Evolutionary conservation across 1,139 yeast species (phyloP).

Genomic region (Geotrichum candidum): DNA sequence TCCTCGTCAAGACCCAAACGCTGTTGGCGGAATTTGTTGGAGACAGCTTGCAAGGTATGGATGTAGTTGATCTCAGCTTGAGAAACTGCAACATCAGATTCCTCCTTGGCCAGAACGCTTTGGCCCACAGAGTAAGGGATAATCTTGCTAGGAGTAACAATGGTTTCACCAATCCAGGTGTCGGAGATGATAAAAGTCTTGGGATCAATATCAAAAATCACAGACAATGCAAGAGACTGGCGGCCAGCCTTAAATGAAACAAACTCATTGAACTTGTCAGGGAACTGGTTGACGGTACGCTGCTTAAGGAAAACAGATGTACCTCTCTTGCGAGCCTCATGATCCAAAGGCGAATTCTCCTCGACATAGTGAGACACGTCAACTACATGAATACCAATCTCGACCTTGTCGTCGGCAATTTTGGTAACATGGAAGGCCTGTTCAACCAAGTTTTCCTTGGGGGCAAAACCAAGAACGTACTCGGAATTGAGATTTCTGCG

Average conservation of each 20-base stretch:
- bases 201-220: constrained; percentile 76
- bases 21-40: constrained; percentile 67
- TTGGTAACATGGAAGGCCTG: constrained; percentile 74
- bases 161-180: constrained; percentile 71
- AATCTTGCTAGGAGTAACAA: constrained; percentile 47
- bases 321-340: constrained; percentile 86
- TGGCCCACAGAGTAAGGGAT: constrained; percentile 33
- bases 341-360: constrained; percentile 71
- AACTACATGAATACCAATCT: constrained; percentile 70
- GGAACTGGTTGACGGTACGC: constrained; percentile 61
- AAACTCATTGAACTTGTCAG: constrained; percentile 53
- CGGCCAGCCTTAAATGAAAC: constrained; percentile 61
- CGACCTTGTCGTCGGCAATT: constrained; percentile 53
- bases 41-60: constrained; percentile 56
- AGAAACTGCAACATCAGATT: constrained; percentile 20
- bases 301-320: constrained; percentile 90
- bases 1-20: constrained; percentile 42
- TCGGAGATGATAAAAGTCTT: constrained; percentile 67
- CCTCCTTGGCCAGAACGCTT: constrained; percentile 28
- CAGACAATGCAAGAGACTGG: constrained; percentile 65
- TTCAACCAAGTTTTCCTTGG: constrained; percentile 57
- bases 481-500: constrained; percentile 60
- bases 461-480: constrained; percentile 60
- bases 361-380: constrained; percentile 70
- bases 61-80: constrained; percentile 60